A percentile compares a stretch with the other conserved stretches of the same genome.
Evolutionary conservation across 2,329 filamentous ascomycete species (phyloP).

Genomic region (Pseudogymnoascus sp.): DNA sequence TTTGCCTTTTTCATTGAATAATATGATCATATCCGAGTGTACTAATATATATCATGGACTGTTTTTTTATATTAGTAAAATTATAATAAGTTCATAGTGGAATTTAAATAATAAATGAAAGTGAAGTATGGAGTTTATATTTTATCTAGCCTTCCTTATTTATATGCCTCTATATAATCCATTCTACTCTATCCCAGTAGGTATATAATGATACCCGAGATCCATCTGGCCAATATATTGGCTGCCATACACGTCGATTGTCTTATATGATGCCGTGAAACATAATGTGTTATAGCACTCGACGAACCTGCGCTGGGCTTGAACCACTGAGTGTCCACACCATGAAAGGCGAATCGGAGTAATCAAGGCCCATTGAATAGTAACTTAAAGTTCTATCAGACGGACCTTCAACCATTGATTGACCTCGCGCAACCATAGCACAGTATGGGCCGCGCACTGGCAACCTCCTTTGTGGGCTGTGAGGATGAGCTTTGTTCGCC

Average conservation of each 20-base stretch:
- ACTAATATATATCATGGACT: not conserved
- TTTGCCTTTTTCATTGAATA: not conserved
- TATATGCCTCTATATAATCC: not conserved
- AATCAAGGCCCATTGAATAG: not conserved
- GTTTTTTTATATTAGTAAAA: not conserved
- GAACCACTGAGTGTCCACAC: not conserved
- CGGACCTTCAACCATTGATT: constrained; percentile 39
- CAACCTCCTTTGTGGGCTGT: constrained; percentile 23
- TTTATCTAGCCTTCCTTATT: not conserved
- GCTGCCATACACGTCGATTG: not conserved
- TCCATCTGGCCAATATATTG: not conserved
- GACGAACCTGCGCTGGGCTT: not conserved
- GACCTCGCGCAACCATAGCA: constrained; percentile 73
- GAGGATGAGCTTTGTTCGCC: constrained; percentile 43
- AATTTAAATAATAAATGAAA: not conserved
- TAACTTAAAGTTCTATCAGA: not conserved
- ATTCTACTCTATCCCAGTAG: not conserved
- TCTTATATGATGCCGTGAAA: not conserved
- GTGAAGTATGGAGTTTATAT: not conserved
- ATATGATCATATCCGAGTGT: not conserved
- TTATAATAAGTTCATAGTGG: no score
- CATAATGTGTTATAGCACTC: not conserved
- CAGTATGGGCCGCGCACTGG: constrained; percentile 33
- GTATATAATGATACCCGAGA: not conserved
- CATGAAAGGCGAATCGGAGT: not conserved